Evolutionary conservation across 2,329 filamentous ascomycete genomes (phyloP), one percentile per base, ranked within the genome.

Genomic region (Bertia moriformis): DNA sequence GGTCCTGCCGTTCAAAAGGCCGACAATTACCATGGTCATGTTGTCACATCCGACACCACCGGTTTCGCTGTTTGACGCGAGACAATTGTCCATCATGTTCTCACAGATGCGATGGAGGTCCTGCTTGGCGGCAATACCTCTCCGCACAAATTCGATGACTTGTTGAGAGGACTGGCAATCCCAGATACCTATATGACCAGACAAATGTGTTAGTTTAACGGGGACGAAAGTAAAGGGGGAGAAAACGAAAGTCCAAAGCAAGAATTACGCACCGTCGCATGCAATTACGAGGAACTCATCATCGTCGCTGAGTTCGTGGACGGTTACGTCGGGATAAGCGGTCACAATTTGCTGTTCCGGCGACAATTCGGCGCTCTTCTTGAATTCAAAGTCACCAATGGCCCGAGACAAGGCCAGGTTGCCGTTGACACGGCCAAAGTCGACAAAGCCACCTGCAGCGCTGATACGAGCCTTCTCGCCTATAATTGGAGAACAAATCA

Each of bases 71-170:
- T 93, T 96, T 44, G 88, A 93, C 30, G 91, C 88, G 47, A 98
- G 71, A 58, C 91, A 98, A 67, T 96, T 98, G 68, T 98, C 89
- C 91, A 98, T 98, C 86, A 98, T 94, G 66, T 98, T 98, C 65
- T 98, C 91, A 61, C 89, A 96, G 53, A 98, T 96, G 58, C 84
- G 83, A 41, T 88, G 78, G 39, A 98, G 73, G 38, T 93, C 83
- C 63, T 98, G 91, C 68, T 94, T 94, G 39, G 88, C 88, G 38
- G 87, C 89, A 58, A 98, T 94, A 41, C 91, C 91, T 55, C 91
- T 82, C 58, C 91, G 77, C 46, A 96, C 91, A 56, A 98, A 98
- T 61, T 98, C 91, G 49, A 96, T 68, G 22, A 98, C 91, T 29
- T 89, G 85, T 66, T 98, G 91, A 36, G 91, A 98, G 41, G 91